Evolutionary conservation across 2,329 filamentous ascomycete genomes (phyloP), one percentile per base, ranked within the genome.

Genomic region (Trichoderma sp.): DNA sequence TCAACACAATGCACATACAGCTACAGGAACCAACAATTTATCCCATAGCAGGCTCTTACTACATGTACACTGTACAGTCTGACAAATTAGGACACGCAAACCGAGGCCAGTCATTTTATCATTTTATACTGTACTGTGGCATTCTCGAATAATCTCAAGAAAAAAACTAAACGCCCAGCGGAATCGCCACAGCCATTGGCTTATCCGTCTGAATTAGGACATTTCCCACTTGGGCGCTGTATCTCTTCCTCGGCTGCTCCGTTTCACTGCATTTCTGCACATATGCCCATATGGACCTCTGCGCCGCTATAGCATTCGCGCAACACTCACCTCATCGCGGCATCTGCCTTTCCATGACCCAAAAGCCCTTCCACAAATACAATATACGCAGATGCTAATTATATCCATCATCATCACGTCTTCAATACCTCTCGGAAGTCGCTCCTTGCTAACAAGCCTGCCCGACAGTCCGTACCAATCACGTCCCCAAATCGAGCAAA

Each of bases 401-500:
- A 24, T 31, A 37, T 40, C 24, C 31, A 37, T 37, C 16, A 29
- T 14, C n/a, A 11, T 52, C 55, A 49, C 27, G 24, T 47, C 37
- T 35, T 33, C 8, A 57, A n/a, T 35, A 19, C 59, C 27, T 27
- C 60, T 65, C 70, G 70, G 70, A 70, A 71, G 60, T 70, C 69
- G 70, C 56, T 66, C 40, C 21, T 24, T 65, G 31, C 56, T 29
- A 10, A 33, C 53, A 29, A 31, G 35, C 53, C 59, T 43, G 66
- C 29, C 63, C 70, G 70, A 71, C 43, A 52, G 27, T 62, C 70
- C 70, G 70, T 11, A 31, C 67, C 70, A 69, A 71, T 64, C 60
- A 70, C 3, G 16, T 6, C 59, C 33, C 37, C 10, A 7, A 10
- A 37, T 90, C 67, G 92, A 56, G 16, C 11, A 27, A n/a, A 73